phyloP scores from a whole-genome alignment of 768 basidiomycete species.

The Serendipita indica region DNA sequence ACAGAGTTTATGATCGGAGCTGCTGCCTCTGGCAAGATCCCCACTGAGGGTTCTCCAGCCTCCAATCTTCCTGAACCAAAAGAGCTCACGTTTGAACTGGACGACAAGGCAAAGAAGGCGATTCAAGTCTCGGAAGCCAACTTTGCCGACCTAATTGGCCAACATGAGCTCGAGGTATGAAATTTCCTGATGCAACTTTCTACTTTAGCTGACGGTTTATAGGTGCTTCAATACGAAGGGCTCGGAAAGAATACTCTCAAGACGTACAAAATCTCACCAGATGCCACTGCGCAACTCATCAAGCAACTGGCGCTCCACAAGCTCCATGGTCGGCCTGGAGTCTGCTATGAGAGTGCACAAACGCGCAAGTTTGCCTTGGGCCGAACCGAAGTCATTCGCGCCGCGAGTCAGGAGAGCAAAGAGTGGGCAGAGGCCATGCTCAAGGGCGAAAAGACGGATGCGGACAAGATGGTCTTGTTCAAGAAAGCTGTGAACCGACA shows the following conservation, averaged over 20 bases:
- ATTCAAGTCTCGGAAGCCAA: slow-evolving; percentile 45
- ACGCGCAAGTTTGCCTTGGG: slow-evolving; percentile 85
- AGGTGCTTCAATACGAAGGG: slow-evolving; percentile 71
- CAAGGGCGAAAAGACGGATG: slow-evolving; percentile 36
- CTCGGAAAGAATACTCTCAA: slow-evolving; percentile 87
- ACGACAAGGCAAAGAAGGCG: slow-evolving; percentile 35
- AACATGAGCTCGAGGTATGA: slow-evolving; percentile 65
- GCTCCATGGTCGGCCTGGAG: slow-evolving; percentile 36
- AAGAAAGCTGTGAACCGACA: slow-evolving; percentile 66
- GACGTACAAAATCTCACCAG: slow-evolving; percentile 67
- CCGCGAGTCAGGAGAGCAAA: slow-evolving; percentile 66
- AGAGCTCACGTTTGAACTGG: slow-evolving; percentile 59
- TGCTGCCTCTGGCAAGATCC: slow-evolving; percentile 54
- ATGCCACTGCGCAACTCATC: slow-evolving; percentile 89
- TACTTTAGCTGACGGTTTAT: background rate
- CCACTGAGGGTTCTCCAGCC: slow-evolving; percentile 35
- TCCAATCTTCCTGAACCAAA: slow-evolving; percentile 36
- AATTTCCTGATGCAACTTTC: slow-evolving; percentile 13
- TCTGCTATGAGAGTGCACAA: slow-evolving; percentile 88
- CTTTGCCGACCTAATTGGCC: slow-evolving; percentile 60
- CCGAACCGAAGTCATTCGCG: slow-evolving; percentile 88
- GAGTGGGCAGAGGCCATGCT: slow-evolving; percentile 88
- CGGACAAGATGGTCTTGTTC: slow-evolving; percentile 50
- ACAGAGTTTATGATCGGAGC: slow-evolving; percentile 86
- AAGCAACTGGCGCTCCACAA: slow-evolving; percentile 95